Evolutionary conservation across 345 rosid species (phyloP).

Genomic region (Melaleuca alternifolia): DNA sequence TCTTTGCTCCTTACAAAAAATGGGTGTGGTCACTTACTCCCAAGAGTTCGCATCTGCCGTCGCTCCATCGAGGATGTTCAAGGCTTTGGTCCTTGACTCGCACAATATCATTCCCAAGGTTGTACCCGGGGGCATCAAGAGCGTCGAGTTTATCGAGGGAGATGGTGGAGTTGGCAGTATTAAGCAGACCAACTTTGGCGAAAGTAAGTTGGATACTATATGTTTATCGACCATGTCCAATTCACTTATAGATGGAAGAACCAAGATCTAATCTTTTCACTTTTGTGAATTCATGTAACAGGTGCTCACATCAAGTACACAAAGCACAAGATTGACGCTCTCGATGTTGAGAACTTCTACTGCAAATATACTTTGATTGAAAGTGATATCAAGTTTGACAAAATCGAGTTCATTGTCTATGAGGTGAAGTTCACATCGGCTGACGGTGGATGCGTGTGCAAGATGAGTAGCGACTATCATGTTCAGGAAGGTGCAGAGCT

Average conservation of each 20-base stretch:
- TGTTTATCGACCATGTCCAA: too few species aligned
- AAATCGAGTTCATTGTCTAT: neutral
- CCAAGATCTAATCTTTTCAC: neutral
- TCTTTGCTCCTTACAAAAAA: neutral
- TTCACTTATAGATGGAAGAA: neutral
- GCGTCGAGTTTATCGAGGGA: neutral
- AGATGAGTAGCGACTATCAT: slow-evolving; percentile 1
- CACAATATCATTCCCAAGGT: slow-evolving; percentile 1
- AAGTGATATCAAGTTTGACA: neutral
- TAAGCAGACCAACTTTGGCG: neutral
- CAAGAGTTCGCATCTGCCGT: neutral
- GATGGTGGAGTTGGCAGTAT: neutral
- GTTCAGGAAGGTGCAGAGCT: neutral
- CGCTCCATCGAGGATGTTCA: neutral
- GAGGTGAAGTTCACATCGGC: neutral
- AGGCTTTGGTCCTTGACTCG: neutral
- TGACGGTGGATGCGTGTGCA: neutral
- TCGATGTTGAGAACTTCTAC: neutral
- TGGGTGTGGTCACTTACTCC: neutral
- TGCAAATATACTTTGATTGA: slow-evolving; percentile 4
- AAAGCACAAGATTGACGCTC: slow-evolving; percentile 1
- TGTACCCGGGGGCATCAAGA: neutral
- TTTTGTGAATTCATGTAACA: neutral
- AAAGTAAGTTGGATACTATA: neutral
- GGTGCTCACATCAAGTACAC: neutral